Base-by-base conservation (phyloP, 306 rosid genomes). In the Hippophae tibetana region DNA sequence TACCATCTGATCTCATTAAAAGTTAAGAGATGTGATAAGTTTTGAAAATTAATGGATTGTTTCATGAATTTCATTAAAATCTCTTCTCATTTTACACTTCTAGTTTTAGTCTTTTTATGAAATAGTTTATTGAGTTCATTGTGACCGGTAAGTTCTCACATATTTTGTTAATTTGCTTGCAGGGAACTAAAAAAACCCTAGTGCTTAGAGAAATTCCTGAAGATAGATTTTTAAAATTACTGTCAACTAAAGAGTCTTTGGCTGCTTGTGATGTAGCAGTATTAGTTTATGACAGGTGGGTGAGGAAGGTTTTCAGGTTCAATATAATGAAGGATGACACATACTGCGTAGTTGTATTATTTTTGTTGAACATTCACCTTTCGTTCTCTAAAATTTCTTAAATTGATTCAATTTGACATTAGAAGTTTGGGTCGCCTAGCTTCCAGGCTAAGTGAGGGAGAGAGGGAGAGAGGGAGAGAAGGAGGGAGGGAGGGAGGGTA, bases 261-360 rank as follows among this genome's bases (percentile, higher is more conserved):
- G 96, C 99, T 64, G 80, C 86, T 27, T 88, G 96, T 70, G 99
- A 86, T 67, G 76, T 92, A 46, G 99, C 96, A 42, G 78, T 88
- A 69, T 89, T 93, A 77, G 89, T 86, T 72, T 87, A 86, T 58
- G 97, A 88, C 81, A 84, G 99, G 99, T 88, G 67, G 79, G 66
- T 44, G 42, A 38, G 49, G 41, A n/a, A 14, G 43, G 23, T n/a
- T 6, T 25, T n/a, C 13, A 38, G 31, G 11, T 10, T 52, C 9
- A 18, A 18, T 18, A 11, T 47, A 6, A 43, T 58, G 14, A 60
- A 64, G 58, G 54, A 25, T 55, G 31, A 45, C 14, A 8, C n/a
- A 38, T 58, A 8, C 23, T 13, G 23, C 25, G 5, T n/a, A 56
- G n/a, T 46, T 31, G 7, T 45, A 6, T 13, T 12, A 54, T 46